These are phyloP conservation scores for Dioscorea zingiberensis DNA, from an alignment of 106 monocot species.

Conservation along the genomic window DNA sequence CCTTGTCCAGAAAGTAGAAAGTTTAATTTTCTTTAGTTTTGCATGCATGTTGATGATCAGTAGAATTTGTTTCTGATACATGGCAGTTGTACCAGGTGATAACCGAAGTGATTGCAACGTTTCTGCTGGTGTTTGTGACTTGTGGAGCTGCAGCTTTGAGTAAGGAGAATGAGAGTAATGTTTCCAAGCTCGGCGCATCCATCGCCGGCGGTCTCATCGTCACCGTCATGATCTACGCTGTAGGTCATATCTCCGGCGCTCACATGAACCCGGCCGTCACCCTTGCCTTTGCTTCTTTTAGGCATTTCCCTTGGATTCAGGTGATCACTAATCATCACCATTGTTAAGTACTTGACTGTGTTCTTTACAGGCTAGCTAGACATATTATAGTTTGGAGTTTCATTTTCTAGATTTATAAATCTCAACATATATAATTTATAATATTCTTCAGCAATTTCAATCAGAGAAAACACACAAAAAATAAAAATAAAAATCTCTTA, in stretches of 20 bases:
- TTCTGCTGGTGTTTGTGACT: conserved; percentile 55
- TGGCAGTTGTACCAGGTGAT: conserved; percentile 25
- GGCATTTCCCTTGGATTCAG: conserved; percentile 71
- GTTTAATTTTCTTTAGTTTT: background rate
- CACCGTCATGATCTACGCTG: conserved; percentile 60
- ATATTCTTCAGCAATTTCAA: too few species aligned
- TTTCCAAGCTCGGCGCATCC: conserved; percentile 51
- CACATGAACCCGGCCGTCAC: conserved; percentile 77
- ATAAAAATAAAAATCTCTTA: too few species aligned
- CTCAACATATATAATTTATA: too few species aligned
- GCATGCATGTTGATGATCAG: background rate
- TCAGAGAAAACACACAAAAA: too few species aligned
- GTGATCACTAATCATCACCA: conserved; percentile 3
- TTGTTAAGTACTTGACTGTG: too few species aligned
- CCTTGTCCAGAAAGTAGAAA: conserved; percentile 23
- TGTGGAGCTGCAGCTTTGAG: conserved; percentile 47
- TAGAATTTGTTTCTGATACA: background rate
- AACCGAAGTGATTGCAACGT: conserved; percentile 46
- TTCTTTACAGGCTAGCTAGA: too few species aligned
- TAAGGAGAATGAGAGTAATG: conserved; percentile 1
- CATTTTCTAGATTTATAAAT: too few species aligned
- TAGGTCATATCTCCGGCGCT: conserved; percentile 63
- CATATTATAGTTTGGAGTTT: too few species aligned
- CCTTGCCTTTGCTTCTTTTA: conserved; percentile 41
- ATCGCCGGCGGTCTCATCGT: conserved; percentile 55